phyloP scores from a whole-genome alignment of 2,329 filamentous ascomycete species.

The Cryphonectria nitschkei region DNA sequence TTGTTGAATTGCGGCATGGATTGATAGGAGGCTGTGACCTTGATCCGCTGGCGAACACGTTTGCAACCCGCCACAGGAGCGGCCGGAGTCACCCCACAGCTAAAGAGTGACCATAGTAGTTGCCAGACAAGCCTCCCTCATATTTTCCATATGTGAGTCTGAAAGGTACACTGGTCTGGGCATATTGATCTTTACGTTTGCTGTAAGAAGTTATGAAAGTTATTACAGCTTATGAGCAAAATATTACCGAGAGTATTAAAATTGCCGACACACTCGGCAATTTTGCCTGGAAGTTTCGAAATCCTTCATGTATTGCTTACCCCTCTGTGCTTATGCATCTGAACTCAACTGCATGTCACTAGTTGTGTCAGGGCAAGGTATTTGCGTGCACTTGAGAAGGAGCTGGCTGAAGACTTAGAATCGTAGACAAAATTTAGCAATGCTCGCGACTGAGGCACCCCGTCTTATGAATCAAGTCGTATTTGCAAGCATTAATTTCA shows the following conservation, averaged over 20 bases:
- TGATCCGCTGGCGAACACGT: not conserved
- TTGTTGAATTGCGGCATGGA: not conserved
- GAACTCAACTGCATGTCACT: not conserved
- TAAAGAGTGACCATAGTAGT: not conserved
- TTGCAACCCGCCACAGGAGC: not conserved
- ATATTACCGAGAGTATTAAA: not conserved
- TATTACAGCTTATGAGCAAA: not conserved
- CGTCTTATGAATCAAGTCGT: no score
- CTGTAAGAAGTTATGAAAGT: not conserved
- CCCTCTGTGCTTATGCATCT: not conserved
- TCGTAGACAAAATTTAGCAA: not conserved
- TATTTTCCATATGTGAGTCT: not conserved
- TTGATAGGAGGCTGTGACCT: not conserved
- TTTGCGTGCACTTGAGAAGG: not conserved
- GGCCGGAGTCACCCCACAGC: not conserved
- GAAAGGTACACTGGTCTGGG: no score
- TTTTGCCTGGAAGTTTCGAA: not conserved
- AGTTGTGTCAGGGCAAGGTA: not conserved
- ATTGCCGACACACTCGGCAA: not conserved
- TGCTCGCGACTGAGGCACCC: not conserved
- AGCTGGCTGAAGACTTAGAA: no score
- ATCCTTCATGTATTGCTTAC: not conserved
- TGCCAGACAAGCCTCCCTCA: not conserved
- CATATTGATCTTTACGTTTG: no score
- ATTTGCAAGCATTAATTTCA: no score